A percentile compares a stretch with the other conserved stretches of the same genome.
phyloP scores from a whole-genome alignment of 805 yeast species.

The Suhomyces xylopsoci region DNA sequence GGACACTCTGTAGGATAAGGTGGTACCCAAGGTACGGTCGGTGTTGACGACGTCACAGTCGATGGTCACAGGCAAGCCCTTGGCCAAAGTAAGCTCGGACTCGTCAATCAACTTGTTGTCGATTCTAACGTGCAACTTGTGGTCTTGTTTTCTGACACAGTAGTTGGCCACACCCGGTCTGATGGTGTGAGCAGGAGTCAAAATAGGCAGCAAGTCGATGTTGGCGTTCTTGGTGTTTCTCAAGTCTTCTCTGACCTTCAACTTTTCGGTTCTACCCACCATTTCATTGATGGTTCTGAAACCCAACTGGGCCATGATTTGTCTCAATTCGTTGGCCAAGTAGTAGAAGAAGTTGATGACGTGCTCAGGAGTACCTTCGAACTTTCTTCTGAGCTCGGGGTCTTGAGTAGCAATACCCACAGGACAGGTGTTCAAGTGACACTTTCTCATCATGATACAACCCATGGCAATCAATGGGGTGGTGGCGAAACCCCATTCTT shows the following conservation, averaged over 20 bases:
- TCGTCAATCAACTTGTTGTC: constrained; percentile 96
- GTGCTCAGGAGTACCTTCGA: constrained; percentile 96
- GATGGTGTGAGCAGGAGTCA: constrained; percentile 94
- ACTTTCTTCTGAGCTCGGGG: constrained; percentile 87
- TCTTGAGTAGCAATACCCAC: constrained; percentile 99
- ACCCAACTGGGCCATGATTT: constrained; percentile 91
- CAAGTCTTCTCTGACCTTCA: constrained; percentile 78
- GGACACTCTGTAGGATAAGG: constrained; percentile 89
- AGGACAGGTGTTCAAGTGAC: constrained; percentile 92
- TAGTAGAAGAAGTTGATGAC: constrained; percentile 97
- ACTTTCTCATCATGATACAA: constrained; percentile 93
- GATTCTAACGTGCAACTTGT: constrained; percentile 84
- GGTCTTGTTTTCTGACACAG: constrained; percentile 91
- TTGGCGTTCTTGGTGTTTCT: constrained; percentile 87
- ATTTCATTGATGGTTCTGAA: constrained; percentile 94
- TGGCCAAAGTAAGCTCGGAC: constrained; percentile 90
- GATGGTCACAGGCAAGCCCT: constrained; percentile 93
- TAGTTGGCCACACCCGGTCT: constrained; percentile 96
- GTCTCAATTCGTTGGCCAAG: constrained; percentile 86
- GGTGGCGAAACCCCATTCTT: constrained; percentile 97
- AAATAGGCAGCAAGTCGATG: constrained; percentile 86
- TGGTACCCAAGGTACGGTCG: constrained; percentile 94
- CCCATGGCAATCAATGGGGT: constrained; percentile 97
- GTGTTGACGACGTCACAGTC: constrained; percentile 93
- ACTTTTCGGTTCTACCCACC: constrained; percentile 96